These are phyloP conservation scores for Fraxinus anomala DNA, from an alignment of 257 asterid genomes.

Conservation along the genomic window DNA sequence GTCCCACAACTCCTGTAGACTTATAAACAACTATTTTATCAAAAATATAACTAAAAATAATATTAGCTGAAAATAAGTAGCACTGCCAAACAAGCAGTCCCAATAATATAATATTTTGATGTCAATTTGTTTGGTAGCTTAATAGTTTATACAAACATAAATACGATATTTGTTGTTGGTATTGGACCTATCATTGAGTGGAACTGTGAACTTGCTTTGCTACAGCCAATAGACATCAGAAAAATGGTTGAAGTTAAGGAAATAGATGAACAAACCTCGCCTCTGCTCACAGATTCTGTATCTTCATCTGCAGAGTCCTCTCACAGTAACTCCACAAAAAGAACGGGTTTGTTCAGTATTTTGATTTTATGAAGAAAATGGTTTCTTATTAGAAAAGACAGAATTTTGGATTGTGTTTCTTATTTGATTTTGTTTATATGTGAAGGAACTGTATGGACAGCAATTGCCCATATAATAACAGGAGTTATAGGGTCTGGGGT, in stretches of 20 bases:
- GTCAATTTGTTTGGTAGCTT: not conserved
- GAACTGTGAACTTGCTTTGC: not conserved
- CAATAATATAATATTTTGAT: too few relatives aligned
- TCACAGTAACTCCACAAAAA: not conserved
- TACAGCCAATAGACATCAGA: not conserved
- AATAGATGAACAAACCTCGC: not conserved
- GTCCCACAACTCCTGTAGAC: too few relatives aligned
- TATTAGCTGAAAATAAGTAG: too few relatives aligned
- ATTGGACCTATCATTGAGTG: not conserved
- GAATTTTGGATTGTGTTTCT: not conserved
- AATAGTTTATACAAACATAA: not conserved
- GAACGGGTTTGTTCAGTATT: not conserved
- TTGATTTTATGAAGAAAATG: slow-evolving; percentile 7
- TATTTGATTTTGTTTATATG: slow-evolving; percentile 22
- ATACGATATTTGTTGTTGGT: not conserved
- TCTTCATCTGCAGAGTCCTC: not conserved
- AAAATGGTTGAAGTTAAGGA: not conserved
- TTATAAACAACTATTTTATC: too few relatives aligned
- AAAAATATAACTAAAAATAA: too few relatives aligned
- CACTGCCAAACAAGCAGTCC: too few relatives aligned
- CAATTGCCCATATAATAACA: slow-evolving; percentile 55
- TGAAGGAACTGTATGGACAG: slow-evolving; percentile 59
- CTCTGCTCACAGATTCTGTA: slow-evolving; percentile 2
- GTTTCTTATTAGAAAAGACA: not conserved
- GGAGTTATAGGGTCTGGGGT: slow-evolving; percentile 72